Evolutionary conservation across 352 stramenopile species (phyloP), one percentile per base, ranked within the genome.

Genomic region (Pythium myriotylum): DNA sequence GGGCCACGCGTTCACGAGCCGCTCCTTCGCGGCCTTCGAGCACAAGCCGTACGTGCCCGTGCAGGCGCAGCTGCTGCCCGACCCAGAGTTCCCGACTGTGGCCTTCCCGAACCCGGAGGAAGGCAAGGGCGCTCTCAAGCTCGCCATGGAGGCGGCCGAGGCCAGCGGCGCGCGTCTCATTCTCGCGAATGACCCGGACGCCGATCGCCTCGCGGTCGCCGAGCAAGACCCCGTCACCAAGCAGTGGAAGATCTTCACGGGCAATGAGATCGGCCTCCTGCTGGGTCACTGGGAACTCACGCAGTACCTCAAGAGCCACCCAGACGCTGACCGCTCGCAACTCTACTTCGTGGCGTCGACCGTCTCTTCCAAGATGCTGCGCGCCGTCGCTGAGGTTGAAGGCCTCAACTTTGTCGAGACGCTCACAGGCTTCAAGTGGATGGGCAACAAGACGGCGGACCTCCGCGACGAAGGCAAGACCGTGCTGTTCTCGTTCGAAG

Each of bases 401-500:
- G 96, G 96, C 0, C 92, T 99, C 52, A 82, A 91, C 48, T 99
- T 98, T 73, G 94, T 97, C 63, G 97, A 99, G 68, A 99, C 96
- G 26, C 85, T 99, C 46, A 99, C 97, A 24, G 97, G 97, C 27
- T 99, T 99, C 78, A 99, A 99, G 81, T 99, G 97, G 96, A 99
- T 99, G 79, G 97, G 92, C 39, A 97, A 98, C 77, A 85, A 90
- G 65, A 91, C 87, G 14, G 62, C 59, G 20, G 85, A 96, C 33
- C 63, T 96, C 43, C 77, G 89, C 47, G 67, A 81, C 13, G 71
- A 91, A 55, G 96, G 93, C 46, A 98, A 98, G 65, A 86, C 68
- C 20, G 92, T 98, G 56, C 65, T 99, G 27, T 98, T 99, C 66
- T 89, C 90, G 16, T 99, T 98, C 63, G 97, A 99, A 84, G 97